Conservation (phyloP, 345 rosid species). For the Turnera subulata region DNA sequence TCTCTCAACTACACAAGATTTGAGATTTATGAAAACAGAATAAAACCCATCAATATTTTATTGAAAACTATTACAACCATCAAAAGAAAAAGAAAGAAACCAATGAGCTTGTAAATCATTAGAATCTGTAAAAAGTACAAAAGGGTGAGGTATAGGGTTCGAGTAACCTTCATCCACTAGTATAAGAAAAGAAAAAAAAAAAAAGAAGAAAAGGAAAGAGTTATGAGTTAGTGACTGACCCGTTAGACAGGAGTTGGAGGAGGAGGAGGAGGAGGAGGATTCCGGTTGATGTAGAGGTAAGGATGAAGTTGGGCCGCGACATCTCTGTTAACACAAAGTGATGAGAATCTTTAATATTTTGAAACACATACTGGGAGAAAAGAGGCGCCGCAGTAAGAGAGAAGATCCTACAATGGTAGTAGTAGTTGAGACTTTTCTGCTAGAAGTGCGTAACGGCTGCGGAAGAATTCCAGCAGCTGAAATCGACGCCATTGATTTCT, state of each 20-base stretch:
- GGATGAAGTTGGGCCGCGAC: slow-evolving; percentile 24
- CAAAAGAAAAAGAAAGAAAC: too few species aligned
- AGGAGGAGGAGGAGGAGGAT: too few species aligned
- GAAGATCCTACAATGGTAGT: neutral
- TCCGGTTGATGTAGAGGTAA: slow-evolving; percentile 19
- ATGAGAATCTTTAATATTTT: neutral
- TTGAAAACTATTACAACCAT: neutral
- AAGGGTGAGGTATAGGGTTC: too few species aligned
- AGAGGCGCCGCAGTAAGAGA: neutral
- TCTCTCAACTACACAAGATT: slow-evolving; percentile 25
- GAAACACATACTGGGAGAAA: neutral
- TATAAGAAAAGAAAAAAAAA: neutral
- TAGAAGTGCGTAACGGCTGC: neutral
- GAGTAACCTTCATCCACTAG: too few species aligned
- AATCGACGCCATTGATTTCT: slow-evolving; percentile 45
- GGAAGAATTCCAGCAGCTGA: slow-evolving; percentile 1
- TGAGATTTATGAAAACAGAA: neutral
- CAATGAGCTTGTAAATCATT: too few species aligned
- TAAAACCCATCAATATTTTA: neutral
- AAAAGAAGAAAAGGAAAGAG: neutral
- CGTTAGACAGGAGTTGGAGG: slow-evolving; percentile 20
- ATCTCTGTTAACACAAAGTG: slow-evolving; percentile 30
- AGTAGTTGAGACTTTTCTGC: neutral
- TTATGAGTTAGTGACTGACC: slow-evolving; percentile 14
- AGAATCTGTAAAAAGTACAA: too few species aligned